Conservation (phyloP, 1,284 basidiomycete genomes). For the Ustilago crameri region DNA sequence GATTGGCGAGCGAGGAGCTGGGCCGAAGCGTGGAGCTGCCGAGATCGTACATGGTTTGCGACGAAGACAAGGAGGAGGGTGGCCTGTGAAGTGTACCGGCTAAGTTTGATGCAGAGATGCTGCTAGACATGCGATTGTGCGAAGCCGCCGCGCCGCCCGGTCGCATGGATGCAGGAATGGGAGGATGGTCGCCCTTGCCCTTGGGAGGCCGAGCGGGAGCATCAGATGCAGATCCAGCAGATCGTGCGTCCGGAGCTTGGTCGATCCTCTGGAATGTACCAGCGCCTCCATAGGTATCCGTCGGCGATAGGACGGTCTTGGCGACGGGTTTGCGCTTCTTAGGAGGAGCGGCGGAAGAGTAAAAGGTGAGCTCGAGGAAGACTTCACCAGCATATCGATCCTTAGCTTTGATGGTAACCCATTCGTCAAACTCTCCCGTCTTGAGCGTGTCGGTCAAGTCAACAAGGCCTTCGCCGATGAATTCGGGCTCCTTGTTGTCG, state of each 20-base stretch:
- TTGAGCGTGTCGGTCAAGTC: conserved; percentile 89
- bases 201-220: conserved; percentile 43
- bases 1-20: conserved; percentile 59
- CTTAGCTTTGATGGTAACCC: conserved; percentile 75
- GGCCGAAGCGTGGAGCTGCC: conserved; percentile 53
- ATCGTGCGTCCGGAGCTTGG: conserved; percentile 33
- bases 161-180: conserved; percentile 57
- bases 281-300: conserved; percentile 60
- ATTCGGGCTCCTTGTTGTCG: conserved; percentile 91
- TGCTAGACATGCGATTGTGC: conserved; percentile 43
- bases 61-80: conserved; percentile 25
- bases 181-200: conserved; percentile 33
- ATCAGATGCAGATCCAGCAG: conserved; percentile 15
- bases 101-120: conserved; percentile 40
- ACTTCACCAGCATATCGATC: conserved; percentile 66
- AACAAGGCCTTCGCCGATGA: conserved; percentile 90
- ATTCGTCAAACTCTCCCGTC: conserved; percentile 97
- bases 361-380: conserved; percentile 67
- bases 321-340: conserved; percentile 49
- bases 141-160: conserved; percentile 30
- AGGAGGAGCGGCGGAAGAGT: conserved; percentile 61
- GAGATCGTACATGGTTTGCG: conserved; percentile 48
- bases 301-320: conserved; percentile 39
- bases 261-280: conserved; percentile 56
- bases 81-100: conserved; percentile 25